Base-by-base conservation (phyloP, 805 yeast genomes). In the Torulaspora quercuum region DNA sequence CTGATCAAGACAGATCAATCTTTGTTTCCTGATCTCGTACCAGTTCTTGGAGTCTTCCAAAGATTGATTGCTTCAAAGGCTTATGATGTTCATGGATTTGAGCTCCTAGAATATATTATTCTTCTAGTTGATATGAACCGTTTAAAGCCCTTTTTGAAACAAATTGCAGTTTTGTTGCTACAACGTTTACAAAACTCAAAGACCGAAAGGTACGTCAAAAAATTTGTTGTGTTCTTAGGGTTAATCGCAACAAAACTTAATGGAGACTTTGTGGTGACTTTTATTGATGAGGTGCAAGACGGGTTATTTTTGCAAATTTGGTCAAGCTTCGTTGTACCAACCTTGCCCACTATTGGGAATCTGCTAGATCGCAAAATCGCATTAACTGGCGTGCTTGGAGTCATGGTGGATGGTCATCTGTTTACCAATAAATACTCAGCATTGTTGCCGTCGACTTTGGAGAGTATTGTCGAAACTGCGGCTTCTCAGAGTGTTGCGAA, bases 11-110 rank as follows among this genome's bases (percentile, higher is more conserved):
- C 58, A 11, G 69, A 69, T 25, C 48, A 52, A 7, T 35, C 49
- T 2, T 50, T 61, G 2, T 70, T 64, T 30, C 50, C 53, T n/a
- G 73, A 70, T 32, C 58, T 87, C 26, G 75, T 83, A 22, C 95
- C 97, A 3, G 74, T 92, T 19, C 67, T 92, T 25, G 99, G 99
- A 25, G 95, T 92, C n/a, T 94, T 86, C 69, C 98, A 94, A 65
- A 87, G 89, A 59, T 68, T 92, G 47, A 77, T 92, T 34, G 78
- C 96, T 1, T 86, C 97, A 0, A 83, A 82, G 48, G 72, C 78
- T 10, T 82, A 87, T 51, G 97, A 92, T 52, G 64, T 64, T 24
- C 73, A 77, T 51, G 97, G 97, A 2, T 82, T 92, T 60, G 97
- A 92, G 39, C 65, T 92, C 27, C 63, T 92, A 29, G 89, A 84